Evolutionary conservation across 1,139 yeast genomes (phyloP).

Genomic region (Diutina mesorugosa): DNA sequence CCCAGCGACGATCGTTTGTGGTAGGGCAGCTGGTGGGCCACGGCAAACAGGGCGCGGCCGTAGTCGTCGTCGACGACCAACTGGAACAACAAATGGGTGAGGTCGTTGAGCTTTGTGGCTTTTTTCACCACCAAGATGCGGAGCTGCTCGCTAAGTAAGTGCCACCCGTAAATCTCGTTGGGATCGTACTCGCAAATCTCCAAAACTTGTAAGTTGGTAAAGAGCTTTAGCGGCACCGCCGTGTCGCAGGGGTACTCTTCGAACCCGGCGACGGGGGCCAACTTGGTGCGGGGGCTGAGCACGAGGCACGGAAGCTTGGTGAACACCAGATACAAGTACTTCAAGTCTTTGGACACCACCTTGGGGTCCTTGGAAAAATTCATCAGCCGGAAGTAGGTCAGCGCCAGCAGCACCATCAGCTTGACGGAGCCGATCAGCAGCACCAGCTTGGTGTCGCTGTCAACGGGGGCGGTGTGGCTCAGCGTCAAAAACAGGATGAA

Average conservation of each 20-base stretch:
- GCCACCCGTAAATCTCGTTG: conserved; percentile 57
- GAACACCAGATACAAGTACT: conserved; percentile 51
- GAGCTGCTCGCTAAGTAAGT: conserved; percentile 39
- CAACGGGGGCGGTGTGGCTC: conserved; percentile 27
- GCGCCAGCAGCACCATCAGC: conserved; percentile 36
- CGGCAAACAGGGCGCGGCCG: conserved; percentile 27
- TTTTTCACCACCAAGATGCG: conserved; percentile 42
- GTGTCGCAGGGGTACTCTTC: conserved; percentile 67
- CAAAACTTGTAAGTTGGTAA: conserved; percentile 48
- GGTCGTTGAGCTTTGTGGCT: conserved; percentile 30
- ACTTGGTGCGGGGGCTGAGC: conserved; percentile 44
- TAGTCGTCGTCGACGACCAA: conserved; percentile 45
- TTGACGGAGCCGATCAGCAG: conserved; percentile 52
- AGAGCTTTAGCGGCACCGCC: conserved; percentile 47
- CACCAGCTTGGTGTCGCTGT: conserved; percentile 41
- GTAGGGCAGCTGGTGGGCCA: conserved; percentile 8
- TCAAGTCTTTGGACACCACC: conserved; percentile 33
- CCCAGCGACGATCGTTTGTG: neutral
- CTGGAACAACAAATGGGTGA: conserved; percentile 36
- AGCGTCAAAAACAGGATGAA: conserved; percentile 39
- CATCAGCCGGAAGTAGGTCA: conserved; percentile 29
- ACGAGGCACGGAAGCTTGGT: conserved; percentile 55
- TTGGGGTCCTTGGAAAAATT: conserved; percentile 30
- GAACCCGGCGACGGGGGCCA: conserved; percentile 42
- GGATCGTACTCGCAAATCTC: conserved; percentile 52